Percentiles rank a stretch among this genome's conserved stretches.
Evolutionary conservation across 805 yeast genomes (phyloP).

Genomic region (Torulaspora indica): DNA sequence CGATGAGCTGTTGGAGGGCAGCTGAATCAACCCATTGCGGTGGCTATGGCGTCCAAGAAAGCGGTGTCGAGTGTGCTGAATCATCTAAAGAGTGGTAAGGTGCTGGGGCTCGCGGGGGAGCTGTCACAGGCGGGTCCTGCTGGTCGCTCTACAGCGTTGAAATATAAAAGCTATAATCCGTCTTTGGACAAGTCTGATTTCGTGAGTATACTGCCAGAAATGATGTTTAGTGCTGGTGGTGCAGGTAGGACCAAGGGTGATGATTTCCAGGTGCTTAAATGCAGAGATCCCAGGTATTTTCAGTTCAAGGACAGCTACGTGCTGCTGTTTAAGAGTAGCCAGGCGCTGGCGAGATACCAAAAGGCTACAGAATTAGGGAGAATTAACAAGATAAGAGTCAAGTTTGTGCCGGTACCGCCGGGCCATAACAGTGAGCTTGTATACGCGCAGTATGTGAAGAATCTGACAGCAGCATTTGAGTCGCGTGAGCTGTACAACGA

Average conservation of each 20-base stretch:
- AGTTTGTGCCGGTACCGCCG: constrained; percentile 12
- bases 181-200: constrained; percentile 23
- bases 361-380: constrained; percentile 16
- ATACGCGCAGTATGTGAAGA: constrained; percentile 14
- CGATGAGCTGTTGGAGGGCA: not conserved
- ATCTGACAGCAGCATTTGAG: constrained; percentile 24
- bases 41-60: constrained; percentile 12
- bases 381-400: constrained; percentile 21
- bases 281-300: constrained; percentile 31
- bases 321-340: constrained; percentile 21
- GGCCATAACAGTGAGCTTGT: constrained; percentile 1
- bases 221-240: constrained; percentile 2
- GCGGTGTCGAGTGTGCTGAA: constrained; percentile 14
- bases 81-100: constrained; percentile 19
- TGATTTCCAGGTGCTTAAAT: constrained; percentile 19
- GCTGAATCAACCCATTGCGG: not conserved
- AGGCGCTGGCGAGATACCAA: constrained; percentile 16
- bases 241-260: not conserved
- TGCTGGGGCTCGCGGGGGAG: constrained; percentile 14
- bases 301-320: constrained; percentile 30
- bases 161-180: constrained; percentile 26
- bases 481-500: constrained; percentile 20
- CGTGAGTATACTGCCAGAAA: constrained; percentile 15
- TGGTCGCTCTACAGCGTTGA: constrained; percentile 10
- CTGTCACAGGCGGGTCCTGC: not conserved